phyloP scores from a whole-genome alignment of 2,329 filamentous ascomycete species.

The Alternaria novae-zelandiae region DNA sequence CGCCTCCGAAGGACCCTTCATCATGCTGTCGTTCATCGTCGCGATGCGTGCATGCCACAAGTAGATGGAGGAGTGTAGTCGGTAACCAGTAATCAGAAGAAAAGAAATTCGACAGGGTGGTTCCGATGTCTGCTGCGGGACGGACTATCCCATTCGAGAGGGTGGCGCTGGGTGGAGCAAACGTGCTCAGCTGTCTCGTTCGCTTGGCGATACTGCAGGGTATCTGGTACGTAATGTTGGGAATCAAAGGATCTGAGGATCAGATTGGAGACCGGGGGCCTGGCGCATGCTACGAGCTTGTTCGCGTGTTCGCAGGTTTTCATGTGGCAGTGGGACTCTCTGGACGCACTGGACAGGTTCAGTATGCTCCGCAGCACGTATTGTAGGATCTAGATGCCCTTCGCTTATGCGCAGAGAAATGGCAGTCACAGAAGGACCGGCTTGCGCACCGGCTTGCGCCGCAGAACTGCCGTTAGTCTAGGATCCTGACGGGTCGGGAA shows the following conservation, averaged over 20 bases:
- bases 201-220: neutral
- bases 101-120: neutral
- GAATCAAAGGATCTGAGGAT: neutral
- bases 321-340: neutral
- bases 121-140: neutral
- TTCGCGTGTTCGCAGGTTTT: neutral
- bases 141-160: neutral
- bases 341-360: neutral
- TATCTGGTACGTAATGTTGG: conserved; percentile 1
- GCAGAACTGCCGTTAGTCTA: neutral
- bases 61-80: neutral
- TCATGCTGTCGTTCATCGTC: neutral
- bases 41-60: neutral
- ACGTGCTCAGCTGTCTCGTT: neutral
- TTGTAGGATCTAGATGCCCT: neutral
- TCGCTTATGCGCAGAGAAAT: neutral
- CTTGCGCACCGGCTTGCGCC: neutral
- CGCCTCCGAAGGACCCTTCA: conserved; percentile 2
- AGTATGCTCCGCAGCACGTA: neutral
- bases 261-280: neutral
- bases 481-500: neutral
- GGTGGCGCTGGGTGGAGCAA: neutral
- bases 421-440: neutral
- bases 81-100: neutral
- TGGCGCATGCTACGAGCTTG: neutral